These are phyloP conservation scores for Prunus mongolica DNA, from an alignment of 306 rosid genomes.

Conservation along the genomic window DNA sequence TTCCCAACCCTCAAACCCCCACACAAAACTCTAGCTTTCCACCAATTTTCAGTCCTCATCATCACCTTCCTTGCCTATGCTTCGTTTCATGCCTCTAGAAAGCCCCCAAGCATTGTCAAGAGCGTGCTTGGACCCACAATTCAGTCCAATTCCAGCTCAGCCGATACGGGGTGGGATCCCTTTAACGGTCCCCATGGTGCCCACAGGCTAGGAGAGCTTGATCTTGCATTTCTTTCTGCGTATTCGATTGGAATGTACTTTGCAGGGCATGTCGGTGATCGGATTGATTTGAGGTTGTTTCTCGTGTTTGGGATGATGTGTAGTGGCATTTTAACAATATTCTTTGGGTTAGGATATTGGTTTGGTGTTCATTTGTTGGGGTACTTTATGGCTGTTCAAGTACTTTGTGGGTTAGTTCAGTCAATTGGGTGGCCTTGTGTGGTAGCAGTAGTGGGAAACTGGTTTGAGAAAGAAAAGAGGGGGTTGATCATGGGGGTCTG, in stretches of 20 bases:
- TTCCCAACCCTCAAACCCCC: constrained; percentile 70
- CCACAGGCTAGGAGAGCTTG: constrained; percentile 75
- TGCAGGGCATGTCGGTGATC: constrained; percentile 80
- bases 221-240: constrained; percentile 75
- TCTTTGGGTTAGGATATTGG: constrained; percentile 90
- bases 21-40: constrained; percentile 63
- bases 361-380: constrained; percentile 65
- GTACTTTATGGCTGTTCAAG: constrained; percentile 66
- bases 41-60: constrained; percentile 51
- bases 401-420: constrained; percentile 82
- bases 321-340: constrained; percentile 67
- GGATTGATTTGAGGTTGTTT: constrained; percentile 75
- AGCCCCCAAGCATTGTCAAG: constrained; percentile 91
- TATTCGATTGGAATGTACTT: constrained; percentile 84
- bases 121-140: constrained; percentile 77
- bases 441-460: constrained; percentile 81
- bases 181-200: constrained; percentile 69
- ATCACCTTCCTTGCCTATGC: constrained; percentile 76
- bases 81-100: constrained; percentile 86
- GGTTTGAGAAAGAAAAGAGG: constrained; percentile 80
- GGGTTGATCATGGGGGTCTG: constrained; percentile 93
- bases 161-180: constrained; percentile 73
- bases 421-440: constrained; percentile 99
- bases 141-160: constrained; percentile 34
- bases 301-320: constrained; percentile 87